Percentiles rank a stretch among this genome's conserved stretches.
Conservation (phyloP, 2,329 filamentous ascomycete species). For the Sclerotinia glacialis region DNA sequence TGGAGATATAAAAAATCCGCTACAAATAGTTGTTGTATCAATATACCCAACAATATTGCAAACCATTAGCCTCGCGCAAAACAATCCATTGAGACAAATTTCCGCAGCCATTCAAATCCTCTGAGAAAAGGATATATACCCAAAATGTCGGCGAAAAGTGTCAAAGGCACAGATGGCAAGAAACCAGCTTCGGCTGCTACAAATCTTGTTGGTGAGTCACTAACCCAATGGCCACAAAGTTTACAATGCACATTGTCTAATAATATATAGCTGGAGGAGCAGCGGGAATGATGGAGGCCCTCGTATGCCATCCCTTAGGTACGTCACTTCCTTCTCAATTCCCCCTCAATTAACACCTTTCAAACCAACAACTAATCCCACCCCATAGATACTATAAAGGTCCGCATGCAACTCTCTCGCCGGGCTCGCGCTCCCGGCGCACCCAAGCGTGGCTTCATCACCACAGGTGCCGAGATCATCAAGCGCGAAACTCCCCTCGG, state of each 20-base stretch:
- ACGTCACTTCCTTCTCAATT: conserved; percentile 38
- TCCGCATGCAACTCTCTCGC: conserved; percentile 96
- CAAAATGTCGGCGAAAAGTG: conserved; percentile 58
- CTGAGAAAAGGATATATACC: neutral
- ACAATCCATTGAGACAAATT: neutral
- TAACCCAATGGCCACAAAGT: neutral
- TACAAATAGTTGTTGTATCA: conserved; percentile 1
- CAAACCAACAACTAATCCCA: neutral
- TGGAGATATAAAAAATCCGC: neutral
- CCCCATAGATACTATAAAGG: conserved; percentile 86
- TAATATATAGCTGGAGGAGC: conserved; percentile 74
- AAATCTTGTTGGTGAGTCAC: conserved; percentile 75
- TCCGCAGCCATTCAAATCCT: neutral
- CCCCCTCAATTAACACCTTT: neutral
- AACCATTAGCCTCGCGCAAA: neutral
- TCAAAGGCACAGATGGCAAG: conserved; percentile 58
- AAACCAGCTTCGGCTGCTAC: conserved; percentile 81
- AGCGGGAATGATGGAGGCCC: conserved; percentile 98
- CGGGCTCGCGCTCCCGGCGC: conserved; percentile 77
- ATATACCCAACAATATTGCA: neutral
- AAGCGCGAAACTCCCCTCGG: conserved; percentile 86
- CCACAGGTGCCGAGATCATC: conserved; percentile 82
- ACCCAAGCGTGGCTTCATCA: conserved; percentile 82
- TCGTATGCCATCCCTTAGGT: conserved; percentile 92
- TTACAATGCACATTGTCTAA: conserved; percentile 26